Percentiles rank a stretch among this genome's conserved stretches.
Evolutionary conservation across 2,329 filamentous ascomycete species (phyloP).

Genomic region (Calycina marina): DNA sequence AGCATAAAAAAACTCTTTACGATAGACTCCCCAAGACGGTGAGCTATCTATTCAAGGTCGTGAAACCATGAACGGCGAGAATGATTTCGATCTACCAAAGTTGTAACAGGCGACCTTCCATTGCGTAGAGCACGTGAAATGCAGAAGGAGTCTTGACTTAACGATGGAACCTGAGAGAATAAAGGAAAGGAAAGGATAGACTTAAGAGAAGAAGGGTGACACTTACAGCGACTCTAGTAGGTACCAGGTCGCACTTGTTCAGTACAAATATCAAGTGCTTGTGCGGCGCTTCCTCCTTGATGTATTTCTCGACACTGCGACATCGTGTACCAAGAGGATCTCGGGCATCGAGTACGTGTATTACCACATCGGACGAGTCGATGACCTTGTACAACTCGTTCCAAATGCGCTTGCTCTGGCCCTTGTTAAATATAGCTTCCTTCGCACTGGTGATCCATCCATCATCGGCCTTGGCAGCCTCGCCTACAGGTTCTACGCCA

Average conservation of each 20-base stretch:
- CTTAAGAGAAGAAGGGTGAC: constrained; percentile 4
- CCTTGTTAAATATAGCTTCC: constrained; percentile 85
- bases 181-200: constrained; percentile 6
- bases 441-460: constrained; percentile 46
- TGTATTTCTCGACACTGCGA: constrained; percentile 81
- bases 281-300: constrained; percentile 83
- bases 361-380: constrained; percentile 86
- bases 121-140: constrained; percentile 38
- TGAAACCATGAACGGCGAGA: constrained; percentile 49
- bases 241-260: constrained; percentile 88
- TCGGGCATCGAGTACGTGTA: constrained; percentile 85
- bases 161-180: constrained; percentile 33
- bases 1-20: constrained; percentile 55
- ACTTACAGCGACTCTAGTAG: constrained; percentile 91
- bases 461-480: constrained; percentile 26
- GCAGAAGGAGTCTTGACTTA: constrained; percentile 80
- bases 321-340: constrained; percentile 86
- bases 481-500: constrained; percentile 33
- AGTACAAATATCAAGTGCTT: constrained; percentile 86
- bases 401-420: constrained; percentile 91
- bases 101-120: constrained; percentile 95
- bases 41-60: constrained; percentile 53
- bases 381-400: constrained; percentile 94
- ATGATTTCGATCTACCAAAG: constrained; percentile 83
- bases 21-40: constrained; percentile 80